phyloP scores from a whole-genome alignment of 169 alveolate species.

The Plasmodium falciparum region DNA sequence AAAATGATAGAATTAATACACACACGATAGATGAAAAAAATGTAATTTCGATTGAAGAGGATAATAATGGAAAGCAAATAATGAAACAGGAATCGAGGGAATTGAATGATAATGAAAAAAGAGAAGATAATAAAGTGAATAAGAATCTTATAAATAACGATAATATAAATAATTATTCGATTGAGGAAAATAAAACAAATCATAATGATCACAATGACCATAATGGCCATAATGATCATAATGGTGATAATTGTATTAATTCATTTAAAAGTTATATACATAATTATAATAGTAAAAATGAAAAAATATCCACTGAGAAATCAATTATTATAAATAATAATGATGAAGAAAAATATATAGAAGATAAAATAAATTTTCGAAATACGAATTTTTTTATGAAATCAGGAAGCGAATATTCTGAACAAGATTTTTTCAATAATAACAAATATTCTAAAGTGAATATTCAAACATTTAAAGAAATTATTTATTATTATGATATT shows the following conservation, averaged over 20 bases:
- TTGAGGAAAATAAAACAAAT: too few species aligned
- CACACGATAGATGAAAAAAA: too few species aligned
- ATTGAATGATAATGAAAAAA: not conserved
- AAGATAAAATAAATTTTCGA: not conserved
- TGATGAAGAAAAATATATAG: conserved; percentile 2
- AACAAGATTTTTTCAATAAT: conserved; percentile 64
- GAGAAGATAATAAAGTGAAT: too few species aligned
- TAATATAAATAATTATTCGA: too few species aligned
- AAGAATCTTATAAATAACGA: not conserved
- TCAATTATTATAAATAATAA: conserved; percentile 9
- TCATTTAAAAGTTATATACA: too few species aligned
- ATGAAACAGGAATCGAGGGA: not conserved
- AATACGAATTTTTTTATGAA: not conserved
- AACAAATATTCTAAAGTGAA: conserved; percentile 67
- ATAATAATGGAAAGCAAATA: too few species aligned
- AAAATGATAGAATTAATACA: too few species aligned
- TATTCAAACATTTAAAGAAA: conserved; percentile 33
- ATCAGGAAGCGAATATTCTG: conserved; percentile 31
- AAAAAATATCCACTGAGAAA: not conserved
- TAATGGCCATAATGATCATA: too few species aligned
- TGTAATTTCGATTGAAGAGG: too few species aligned
- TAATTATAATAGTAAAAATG: too few species aligned
- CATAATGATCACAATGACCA: too few species aligned
- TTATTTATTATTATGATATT: conserved; percentile 30
- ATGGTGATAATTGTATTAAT: too few species aligned